Evolutionary conservation across 805 yeast genomes (phyloP).

Genomic region (Pichia deserticola): DNA sequence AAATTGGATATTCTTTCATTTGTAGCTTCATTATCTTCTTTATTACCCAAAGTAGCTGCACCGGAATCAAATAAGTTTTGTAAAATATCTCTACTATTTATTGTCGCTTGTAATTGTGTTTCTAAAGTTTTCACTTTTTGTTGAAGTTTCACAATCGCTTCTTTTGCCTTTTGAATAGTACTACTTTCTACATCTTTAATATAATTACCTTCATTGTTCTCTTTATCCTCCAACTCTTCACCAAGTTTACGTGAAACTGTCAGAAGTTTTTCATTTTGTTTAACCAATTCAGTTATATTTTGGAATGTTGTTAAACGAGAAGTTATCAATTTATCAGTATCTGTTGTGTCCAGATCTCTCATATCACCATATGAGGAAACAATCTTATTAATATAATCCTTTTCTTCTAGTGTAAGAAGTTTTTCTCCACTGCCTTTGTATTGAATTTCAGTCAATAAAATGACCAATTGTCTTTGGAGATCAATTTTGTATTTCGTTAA

Average conservation of each 20-base stretch:
- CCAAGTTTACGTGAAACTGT: slow-evolving; percentile 66
- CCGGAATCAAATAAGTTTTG: slow-evolving; percentile 30
- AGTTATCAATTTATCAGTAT: slow-evolving; percentile 65
- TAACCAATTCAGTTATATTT: slow-evolving; percentile 58
- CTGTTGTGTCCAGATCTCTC: slow-evolving; percentile 35
- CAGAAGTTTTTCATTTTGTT: slow-evolving; percentile 67
- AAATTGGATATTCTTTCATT: slow-evolving; percentile 23
- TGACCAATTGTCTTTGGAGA: slow-evolving; percentile 76
- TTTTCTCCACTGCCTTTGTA: slow-evolving; percentile 47
- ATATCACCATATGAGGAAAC: slow-evolving; percentile 25
- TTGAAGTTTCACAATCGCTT: slow-evolving; percentile 57
- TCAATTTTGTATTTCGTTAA: slow-evolving; percentile 58
- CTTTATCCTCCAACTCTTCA: slow-evolving; percentile 57
- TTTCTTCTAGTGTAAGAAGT: slow-evolving; percentile 61
- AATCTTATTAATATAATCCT: slow-evolving; percentile 52
- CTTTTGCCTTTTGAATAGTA: slow-evolving; percentile 41
- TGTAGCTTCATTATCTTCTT: slow-evolving; percentile 11
- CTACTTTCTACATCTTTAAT: slow-evolving; percentile 30
- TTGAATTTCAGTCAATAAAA: slow-evolving; percentile 57
- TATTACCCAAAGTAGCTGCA: slow-evolving; percentile 4
- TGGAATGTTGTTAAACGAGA: slow-evolving; percentile 68
- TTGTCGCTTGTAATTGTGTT: slow-evolving; percentile 43
- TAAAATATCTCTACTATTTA: slow-evolving; percentile 66
- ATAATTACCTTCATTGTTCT: slow-evolving; percentile 41
- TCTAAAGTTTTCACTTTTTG: slow-evolving; percentile 48